These are phyloP conservation scores for Selaginella tamariscina DNA, from an alignment of 75 land plant species.

Conservation along the genomic window DNA sequence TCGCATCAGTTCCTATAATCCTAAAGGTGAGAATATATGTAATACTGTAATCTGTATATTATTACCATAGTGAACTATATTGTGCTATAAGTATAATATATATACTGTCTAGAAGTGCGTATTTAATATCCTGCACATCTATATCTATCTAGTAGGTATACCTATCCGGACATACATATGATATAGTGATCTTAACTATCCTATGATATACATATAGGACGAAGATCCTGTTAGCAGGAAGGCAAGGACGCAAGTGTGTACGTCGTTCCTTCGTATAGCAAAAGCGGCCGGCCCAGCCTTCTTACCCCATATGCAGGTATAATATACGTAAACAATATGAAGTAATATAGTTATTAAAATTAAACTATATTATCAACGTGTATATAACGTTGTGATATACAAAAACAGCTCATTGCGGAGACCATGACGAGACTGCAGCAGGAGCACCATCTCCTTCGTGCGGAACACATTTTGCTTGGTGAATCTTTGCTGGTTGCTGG, in stretches of 20 bases:
- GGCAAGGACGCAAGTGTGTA: conserved; percentile 82
- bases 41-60: too few relatives aligned
- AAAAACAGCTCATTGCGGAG: conserved; percentile 56
- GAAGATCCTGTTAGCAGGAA: conserved; percentile 15
- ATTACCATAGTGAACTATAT: too few relatives aligned
- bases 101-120: too few relatives aligned
- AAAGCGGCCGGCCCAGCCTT: conserved; percentile 66
- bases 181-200: too few relatives aligned
- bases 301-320: conserved; percentile 77
- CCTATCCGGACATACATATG: too few relatives aligned
- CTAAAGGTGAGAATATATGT: conserved; percentile 36
- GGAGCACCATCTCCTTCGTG: conserved; percentile 57
- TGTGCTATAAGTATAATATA: too few relatives aligned
- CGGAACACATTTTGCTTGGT: conserved; percentile 74
- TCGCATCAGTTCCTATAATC: conserved; percentile 51
- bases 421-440: conserved; percentile 59
- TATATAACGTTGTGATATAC: neutral
- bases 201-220: too few relatives aligned
- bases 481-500: conserved; percentile 91
- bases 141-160: too few relatives aligned
- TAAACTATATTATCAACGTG: too few relatives aligned
- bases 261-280: conserved; percentile 86
- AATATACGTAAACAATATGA: too few relatives aligned
- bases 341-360: too few relatives aligned
- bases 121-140: too few relatives aligned